Conservation (phyloP, 1,284 basidiomycete genomes). For the Fomitopsis palustris region DNA sequence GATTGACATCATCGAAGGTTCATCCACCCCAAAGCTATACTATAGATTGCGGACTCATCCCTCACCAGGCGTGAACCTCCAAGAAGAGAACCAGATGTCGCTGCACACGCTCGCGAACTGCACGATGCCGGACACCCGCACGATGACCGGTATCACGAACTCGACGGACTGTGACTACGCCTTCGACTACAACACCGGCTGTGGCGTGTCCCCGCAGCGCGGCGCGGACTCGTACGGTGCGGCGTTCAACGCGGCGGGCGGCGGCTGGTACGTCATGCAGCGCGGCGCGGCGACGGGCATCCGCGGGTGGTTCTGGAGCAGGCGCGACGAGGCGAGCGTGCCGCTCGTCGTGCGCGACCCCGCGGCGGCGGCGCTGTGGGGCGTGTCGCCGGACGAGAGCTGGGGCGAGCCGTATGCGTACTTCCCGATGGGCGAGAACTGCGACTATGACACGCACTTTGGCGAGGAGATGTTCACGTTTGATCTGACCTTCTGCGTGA, state of each 20-base stretch:
- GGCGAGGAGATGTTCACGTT: constrained; percentile 48
- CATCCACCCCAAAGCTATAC: background rate
- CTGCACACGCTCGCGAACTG: constrained; percentile 52
- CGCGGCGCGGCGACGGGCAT: constrained; percentile 38
- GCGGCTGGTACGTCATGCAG: constrained; percentile 49
- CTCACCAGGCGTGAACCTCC: constrained; percentile 39
- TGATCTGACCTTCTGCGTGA: constrained; percentile 51
- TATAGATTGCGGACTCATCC: background rate
- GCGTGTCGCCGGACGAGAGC: constrained; percentile 28
- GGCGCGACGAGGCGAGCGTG: constrained; percentile 31
- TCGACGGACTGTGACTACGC: constrained; percentile 48
- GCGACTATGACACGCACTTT: constrained; percentile 43
- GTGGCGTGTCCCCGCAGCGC: constrained; percentile 49
- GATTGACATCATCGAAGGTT: constrained; percentile 51
- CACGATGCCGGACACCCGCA: constrained; percentile 33
- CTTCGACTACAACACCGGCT: constrained; percentile 57
- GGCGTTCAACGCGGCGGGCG: constrained; percentile 45
- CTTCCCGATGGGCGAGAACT: constrained; percentile 40
- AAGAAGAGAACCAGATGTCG: constrained; percentile 43
- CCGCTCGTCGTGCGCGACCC: constrained; percentile 36
- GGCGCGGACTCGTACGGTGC: constrained; percentile 43
- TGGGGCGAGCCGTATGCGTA: constrained; percentile 47
- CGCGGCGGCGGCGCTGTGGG: constrained; percentile 2
- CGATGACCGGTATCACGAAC: constrained; percentile 36
- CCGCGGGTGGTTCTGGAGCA: constrained; percentile 53